phyloP scores from a whole-genome alignment of 2,329 filamentous ascomycete genomes.

The Cadophora malorum region DNA sequence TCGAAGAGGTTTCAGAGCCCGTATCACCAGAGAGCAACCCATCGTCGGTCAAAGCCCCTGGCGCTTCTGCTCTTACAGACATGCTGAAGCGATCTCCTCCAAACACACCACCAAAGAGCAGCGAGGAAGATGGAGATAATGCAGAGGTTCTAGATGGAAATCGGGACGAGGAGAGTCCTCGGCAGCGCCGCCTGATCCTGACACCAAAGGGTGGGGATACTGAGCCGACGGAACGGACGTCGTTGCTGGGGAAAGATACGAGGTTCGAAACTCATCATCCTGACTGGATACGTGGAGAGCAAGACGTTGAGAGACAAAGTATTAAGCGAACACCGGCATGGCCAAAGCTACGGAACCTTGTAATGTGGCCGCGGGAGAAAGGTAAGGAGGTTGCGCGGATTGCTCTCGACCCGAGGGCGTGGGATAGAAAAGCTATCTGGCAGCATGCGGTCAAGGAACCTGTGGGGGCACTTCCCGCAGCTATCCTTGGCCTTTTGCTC shows the following conservation, averaged over 20 bases:
- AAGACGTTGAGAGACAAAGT: constrained; percentile 43
- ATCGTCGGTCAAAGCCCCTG: constrained; percentile 43
- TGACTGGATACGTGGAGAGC: constrained; percentile 43
- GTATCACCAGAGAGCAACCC: constrained; percentile 53
- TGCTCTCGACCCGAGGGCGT: constrained; percentile 69
- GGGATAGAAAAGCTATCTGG: constrained; percentile 73
- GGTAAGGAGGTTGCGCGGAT: constrained; percentile 34
- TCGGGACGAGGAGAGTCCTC: constrained; percentile 17
- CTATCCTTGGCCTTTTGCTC: constrained; percentile 84
- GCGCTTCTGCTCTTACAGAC: constrained; percentile 56
- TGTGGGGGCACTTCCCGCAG: constrained; percentile 77
- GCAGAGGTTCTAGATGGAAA: constrained; percentile 11
- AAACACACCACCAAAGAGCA: constrained; percentile 30
- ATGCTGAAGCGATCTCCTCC: constrained; percentile 53
- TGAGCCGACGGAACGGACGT: constrained; percentile 41
- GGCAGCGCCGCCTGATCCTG: constrained; percentile 37
- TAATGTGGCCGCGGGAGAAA: constrained; percentile 37
- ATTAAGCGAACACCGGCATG: constrained; percentile 35
- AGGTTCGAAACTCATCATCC: constrained; percentile 35
- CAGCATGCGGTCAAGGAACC: constrained; percentile 69
- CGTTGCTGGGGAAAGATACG: constrained; percentile 37
- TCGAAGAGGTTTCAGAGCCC: constrained; percentile 67
- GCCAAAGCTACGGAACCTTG: constrained; percentile 41
- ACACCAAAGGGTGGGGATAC: constrained; percentile 35
- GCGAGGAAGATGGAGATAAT: constrained; percentile 17